Evolutionary conservation across 2,329 filamentous ascomycete genomes (phyloP).

Genomic region (Colletotrichum sublineola): DNA sequence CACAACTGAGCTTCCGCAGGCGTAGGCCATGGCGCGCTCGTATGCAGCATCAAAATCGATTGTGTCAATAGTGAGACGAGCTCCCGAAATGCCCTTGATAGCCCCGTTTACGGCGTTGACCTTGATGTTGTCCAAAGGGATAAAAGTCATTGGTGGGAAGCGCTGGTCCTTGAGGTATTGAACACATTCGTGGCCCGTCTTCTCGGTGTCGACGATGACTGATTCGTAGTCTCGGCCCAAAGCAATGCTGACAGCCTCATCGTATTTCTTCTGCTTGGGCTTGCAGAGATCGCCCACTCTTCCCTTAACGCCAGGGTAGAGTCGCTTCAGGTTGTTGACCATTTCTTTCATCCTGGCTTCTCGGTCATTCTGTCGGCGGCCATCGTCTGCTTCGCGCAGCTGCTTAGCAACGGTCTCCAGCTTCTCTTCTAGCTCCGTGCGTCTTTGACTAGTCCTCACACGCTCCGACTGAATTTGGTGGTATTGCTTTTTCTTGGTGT

Average conservation of each 20-base stretch:
- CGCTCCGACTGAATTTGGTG: slow-evolving; percentile 88
- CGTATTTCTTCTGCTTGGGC: slow-evolving; percentile 97
- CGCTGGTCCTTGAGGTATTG: slow-evolving; percentile 93
- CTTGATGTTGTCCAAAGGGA: slow-evolving; percentile 97
- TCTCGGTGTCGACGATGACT: slow-evolving; percentile 94
- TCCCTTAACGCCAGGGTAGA: slow-evolving; percentile 92
- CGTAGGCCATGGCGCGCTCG: slow-evolving; percentile 93
- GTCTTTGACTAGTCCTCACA: slow-evolving; percentile 82
- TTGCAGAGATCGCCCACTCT: slow-evolving; percentile 92
- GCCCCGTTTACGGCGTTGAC: slow-evolving; percentile 91
- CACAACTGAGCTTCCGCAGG: slow-evolving; percentile 94
- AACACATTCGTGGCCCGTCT: slow-evolving; percentile 93
- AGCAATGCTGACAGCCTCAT: slow-evolving; percentile 92
- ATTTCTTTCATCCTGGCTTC: slow-evolving; percentile 85
- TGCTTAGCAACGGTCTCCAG: slow-evolving; percentile 84
- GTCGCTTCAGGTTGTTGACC: slow-evolving; percentile 86
- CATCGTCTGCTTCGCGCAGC: slow-evolving; percentile 87
- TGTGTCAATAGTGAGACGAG: slow-evolving; percentile 92
- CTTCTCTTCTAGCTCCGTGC: slow-evolving; percentile 93
- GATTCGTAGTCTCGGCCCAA: slow-evolving; percentile 94
- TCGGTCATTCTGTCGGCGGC: slow-evolving; percentile 85
- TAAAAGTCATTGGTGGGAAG: slow-evolving; percentile 90
- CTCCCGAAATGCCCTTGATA: slow-evolving; percentile 88
- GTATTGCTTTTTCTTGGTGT: slow-evolving; percentile 89
- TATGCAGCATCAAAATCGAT: slow-evolving; percentile 92